Percentiles rank a stretch among this genome's conserved stretches.
phyloP scores from a whole-genome alignment of 345 rosid genomes.

The Aquilaria malaccensis region DNA sequence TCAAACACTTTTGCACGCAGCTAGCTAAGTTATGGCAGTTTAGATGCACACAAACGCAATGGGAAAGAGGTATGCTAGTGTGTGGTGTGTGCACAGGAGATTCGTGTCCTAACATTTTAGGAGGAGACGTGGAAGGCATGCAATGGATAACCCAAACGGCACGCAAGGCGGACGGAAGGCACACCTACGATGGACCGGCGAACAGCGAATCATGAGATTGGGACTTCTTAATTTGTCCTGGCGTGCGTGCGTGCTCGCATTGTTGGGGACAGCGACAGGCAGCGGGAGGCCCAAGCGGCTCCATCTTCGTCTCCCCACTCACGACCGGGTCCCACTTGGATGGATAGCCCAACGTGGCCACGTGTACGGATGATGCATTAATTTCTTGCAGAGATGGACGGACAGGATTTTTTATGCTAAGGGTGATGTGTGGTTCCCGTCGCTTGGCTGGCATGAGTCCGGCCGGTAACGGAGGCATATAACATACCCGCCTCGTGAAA shows the following conservation, averaged over 20 bases:
- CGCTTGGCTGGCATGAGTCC: constrained; percentile 1
- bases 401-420: constrained; percentile 2
- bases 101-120: background rate
- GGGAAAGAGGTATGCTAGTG: background rate
- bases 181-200: background rate
- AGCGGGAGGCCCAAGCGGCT: constrained; percentile 4
- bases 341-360: constrained; percentile 19
- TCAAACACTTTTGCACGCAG: no score
- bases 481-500: constrained; percentile 5
- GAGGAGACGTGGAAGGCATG: background rate
- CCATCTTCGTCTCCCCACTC: constrained; percentile 6
- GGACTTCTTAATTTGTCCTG: constrained; percentile 14
- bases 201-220: constrained; percentile 15
- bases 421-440: background rate
- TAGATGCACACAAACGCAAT: background rate
- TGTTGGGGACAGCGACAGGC: constrained; percentile 20
- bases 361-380: constrained; percentile 19
- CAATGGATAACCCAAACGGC: background rate
- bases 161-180: background rate
- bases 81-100: background rate
- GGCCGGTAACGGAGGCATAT: constrained; percentile 3
- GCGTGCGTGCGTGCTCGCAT: constrained; percentile 16
- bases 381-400: constrained; percentile 12
- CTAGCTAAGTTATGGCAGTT: no score
- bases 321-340: constrained; percentile 10